Conservation (phyloP, 2,329 filamentous ascomycete genomes). For the Trichoderma citrinoviride region DNA sequence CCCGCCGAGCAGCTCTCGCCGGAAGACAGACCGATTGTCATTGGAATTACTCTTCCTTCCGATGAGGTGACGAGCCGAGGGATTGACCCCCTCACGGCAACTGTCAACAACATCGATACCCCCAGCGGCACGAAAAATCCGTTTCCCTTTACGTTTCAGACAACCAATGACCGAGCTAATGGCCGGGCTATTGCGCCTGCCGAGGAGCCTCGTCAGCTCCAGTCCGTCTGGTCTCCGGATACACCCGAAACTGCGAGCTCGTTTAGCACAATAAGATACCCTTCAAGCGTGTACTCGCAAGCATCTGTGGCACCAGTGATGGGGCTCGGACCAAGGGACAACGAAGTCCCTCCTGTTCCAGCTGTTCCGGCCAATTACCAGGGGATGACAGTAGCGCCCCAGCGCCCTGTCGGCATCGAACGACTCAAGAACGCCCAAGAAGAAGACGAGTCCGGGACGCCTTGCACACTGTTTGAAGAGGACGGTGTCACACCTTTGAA, state of each 20-base stretch:
- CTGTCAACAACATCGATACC: slow-evolving; percentile 38
- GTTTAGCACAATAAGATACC: slow-evolving; percentile 42
- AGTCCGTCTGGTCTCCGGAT: slow-evolving; percentile 60
- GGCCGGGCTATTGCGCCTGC: slow-evolving; percentile 8
- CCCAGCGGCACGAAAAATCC: slow-evolving; percentile 12
- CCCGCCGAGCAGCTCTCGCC: slow-evolving; percentile 57
- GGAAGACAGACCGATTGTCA: slow-evolving; percentile 68
- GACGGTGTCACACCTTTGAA: slow-evolving; percentile 50
- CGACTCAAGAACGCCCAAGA: slow-evolving; percentile 33
- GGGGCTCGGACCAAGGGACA: slow-evolving; percentile 21
- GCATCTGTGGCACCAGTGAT: slow-evolving; percentile 40
- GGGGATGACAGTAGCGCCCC: slow-evolving; percentile 32
- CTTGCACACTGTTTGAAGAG: slow-evolving; percentile 69
- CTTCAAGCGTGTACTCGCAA: slow-evolving; percentile 63
- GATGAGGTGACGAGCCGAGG: slow-evolving; percentile 29
- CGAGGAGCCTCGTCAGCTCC: slow-evolving; percentile 34
- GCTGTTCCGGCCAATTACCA: slow-evolving; percentile 49
- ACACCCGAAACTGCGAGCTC: slow-evolving; percentile 51
- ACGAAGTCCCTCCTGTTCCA: slow-evolving; percentile 58
- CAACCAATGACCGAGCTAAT: slow-evolving; percentile 19
- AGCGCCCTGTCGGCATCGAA: slow-evolving; percentile 40
- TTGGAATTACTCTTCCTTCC: slow-evolving; percentile 65
- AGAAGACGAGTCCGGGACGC: slow-evolving; percentile 55
- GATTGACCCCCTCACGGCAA: slow-evolving; percentile 51
- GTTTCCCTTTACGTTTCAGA: slow-evolving; percentile 6